Conservation (phyloP, 768 basidiomycete species). For the Porphyrellus cyaneotinctus region DNA sequence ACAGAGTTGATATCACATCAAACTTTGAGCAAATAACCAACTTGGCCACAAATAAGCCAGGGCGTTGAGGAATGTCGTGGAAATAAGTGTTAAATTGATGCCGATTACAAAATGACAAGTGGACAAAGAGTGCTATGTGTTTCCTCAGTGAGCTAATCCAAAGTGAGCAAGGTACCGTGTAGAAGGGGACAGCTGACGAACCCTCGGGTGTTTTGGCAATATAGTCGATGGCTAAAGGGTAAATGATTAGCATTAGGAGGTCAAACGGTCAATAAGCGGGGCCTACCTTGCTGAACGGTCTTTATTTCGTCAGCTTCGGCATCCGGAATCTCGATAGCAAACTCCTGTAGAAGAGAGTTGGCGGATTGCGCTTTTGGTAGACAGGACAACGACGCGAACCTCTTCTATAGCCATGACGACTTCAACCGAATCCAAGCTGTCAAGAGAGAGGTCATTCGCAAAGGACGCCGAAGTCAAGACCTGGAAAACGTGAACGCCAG, state of each 20-base stretch:
- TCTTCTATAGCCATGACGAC: slow-evolving; percentile 99
- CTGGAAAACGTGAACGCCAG: slow-evolving; percentile 41
- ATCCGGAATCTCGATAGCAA: slow-evolving; percentile 96
- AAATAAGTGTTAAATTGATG: slow-evolving; percentile 16
- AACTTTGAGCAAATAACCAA: slow-evolving; percentile 8
- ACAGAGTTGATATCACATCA: slow-evolving; percentile 2
- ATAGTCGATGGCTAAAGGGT: slow-evolving; percentile 80
- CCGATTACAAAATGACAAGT: slow-evolving; percentile 17
- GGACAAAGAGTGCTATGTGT: slow-evolving; percentile 5
- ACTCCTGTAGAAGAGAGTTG: slow-evolving; percentile 57
- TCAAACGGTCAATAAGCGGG: not conserved
- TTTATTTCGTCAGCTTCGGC: slow-evolving; percentile 93
- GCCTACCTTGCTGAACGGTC: slow-evolving; percentile 84
- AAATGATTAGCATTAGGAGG: slow-evolving; percentile 5
- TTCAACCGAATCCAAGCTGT: slow-evolving; percentile 96
- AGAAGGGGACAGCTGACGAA: slow-evolving; percentile 30
- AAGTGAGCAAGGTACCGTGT: slow-evolving; percentile 8
- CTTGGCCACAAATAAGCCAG: not conserved
- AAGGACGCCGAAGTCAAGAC: slow-evolving; percentile 53
- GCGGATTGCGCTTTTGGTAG: slow-evolving; percentile 3
- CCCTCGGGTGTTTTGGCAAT: slow-evolving; percentile 91
- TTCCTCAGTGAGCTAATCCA: slow-evolving; percentile 44
- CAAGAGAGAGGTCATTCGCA: slow-evolving; percentile 58
- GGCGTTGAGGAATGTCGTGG: not conserved
- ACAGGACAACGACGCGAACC: slow-evolving; percentile 35